Evolutionary conservation across 768 basidiomycete genomes (phyloP).

Genomic region (Naganishia vaughanmartiniae): DNA sequence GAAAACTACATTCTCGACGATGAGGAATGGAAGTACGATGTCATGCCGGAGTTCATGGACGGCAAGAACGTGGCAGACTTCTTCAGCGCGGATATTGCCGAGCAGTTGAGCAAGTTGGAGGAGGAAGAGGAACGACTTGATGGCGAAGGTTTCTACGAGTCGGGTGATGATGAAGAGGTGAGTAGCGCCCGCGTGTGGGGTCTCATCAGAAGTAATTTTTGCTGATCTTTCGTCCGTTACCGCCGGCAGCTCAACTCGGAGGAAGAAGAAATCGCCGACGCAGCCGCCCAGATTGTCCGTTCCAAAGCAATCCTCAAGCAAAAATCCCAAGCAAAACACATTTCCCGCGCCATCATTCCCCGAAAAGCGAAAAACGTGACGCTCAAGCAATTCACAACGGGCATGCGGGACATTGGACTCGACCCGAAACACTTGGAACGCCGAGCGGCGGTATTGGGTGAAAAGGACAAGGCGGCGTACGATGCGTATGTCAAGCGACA

Average conservation of each 20-base stretch:
- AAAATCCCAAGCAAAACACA: slow-evolving; percentile 71
- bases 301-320: slow-evolving; percentile 66
- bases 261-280: slow-evolving; percentile 66
- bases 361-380: slow-evolving; percentile 65
- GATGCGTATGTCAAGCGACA: slow-evolving; percentile 47
- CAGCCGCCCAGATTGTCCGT: slow-evolving; percentile 60
- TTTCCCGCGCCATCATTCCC: slow-evolving; percentile 73
- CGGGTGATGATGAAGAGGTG: slow-evolving; percentile 76
- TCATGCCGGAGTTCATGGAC: slow-evolving; percentile 97
- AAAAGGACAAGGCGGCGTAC: slow-evolving; percentile 56
- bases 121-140: slow-evolving; percentile 92
- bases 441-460: slow-evolving; percentile 72
- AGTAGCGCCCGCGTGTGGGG: slow-evolving; percentile 36
- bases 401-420: slow-evolving; percentile 80
- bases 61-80: slow-evolving; percentile 99
- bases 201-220: slow-evolving; percentile 40
- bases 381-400: slow-evolving; percentile 70
- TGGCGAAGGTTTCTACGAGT: slow-evolving; percentile 91
- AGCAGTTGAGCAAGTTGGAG: slow-evolving; percentile 94
- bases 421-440: slow-evolving; percentile 84
- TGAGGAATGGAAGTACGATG: slow-evolving; percentile 91
- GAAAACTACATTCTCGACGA: slow-evolving; percentile 87
- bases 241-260: slow-evolving; percentile 59
- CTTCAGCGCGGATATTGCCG: slow-evolving; percentile 93
- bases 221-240: slow-evolving; percentile 3